Base-by-base conservation (phyloP, 2,329 filamentous ascomycete species). In the Sporothrix protearum region DNA sequence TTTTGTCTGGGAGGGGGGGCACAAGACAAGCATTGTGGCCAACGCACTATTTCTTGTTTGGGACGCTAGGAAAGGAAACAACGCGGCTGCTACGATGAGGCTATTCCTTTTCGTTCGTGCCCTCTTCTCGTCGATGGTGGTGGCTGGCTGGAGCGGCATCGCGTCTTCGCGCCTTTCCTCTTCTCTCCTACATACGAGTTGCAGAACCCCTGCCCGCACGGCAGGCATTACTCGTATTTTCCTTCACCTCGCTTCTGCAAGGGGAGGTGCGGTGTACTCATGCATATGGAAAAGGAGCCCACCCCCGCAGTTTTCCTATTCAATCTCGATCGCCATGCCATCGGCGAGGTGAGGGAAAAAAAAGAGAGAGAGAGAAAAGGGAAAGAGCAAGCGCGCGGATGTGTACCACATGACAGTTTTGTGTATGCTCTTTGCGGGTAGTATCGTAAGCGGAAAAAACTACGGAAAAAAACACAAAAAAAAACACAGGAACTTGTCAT, bases 41-140 rank as follows among this genome's bases (percentile, higher is more conserved):
- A n/a, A n/a, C n/a, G n/a, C n/a, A n/a, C n/a, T n/a, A n/a, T n/a
- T n/a, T n/a, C n/a, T n/a, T n/a, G n/a, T n/a, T n/a, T n/a, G n/a
- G n/a, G n/a, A n/a, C n/a, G n/a, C n/a, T n/a, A n/a, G n/a, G 59
- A 28, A 63, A 42, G 36, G n/a, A 63, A 63, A 45, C 59, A 42
- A 63, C 36, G n/a, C 33, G 12, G 33, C 5, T n/a, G 36, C 36
- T 12, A 39, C 49, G 36, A 10, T 45, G 59, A 64, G 59, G 59
- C 59, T 64, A 42, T 64, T 64, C 36, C 28, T n/a, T n/a, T n/a
- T n/a, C n/a, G n/a, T n/a, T n/a, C 42, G 33, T 28, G 22, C 55
- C 55, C 12, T 6, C 30, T 30, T 53, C 22, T 25, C 10, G 19
- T 25, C 49, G 8, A 10, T n/a, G n/a, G 19, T 53, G n/a, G 10